These are phyloP conservation scores for Cyberlindnera galapagoensis DNA, from an alignment of 805 yeast genomes.

Conservation along the genomic window DNA sequence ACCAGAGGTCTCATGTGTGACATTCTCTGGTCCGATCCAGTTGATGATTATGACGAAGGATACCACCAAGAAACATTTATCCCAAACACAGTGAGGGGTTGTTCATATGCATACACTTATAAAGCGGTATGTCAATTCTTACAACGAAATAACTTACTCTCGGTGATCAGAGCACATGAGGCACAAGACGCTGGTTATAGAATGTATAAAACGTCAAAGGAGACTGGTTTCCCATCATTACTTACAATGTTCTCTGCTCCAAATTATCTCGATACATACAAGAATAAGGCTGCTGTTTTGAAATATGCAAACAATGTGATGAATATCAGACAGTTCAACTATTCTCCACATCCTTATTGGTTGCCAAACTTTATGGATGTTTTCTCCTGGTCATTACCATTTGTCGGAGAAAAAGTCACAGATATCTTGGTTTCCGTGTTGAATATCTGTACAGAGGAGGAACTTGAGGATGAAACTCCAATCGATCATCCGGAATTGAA, in stretches of 20 bases:
- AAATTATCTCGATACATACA: constrained; percentile 85
- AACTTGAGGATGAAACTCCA: constrained; percentile 69
- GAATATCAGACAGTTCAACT: constrained; percentile 92
- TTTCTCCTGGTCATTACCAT: constrained; percentile 94
- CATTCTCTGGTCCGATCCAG: constrained; percentile 92
- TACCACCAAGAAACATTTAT: constrained; percentile 44
- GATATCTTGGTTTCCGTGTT: constrained; percentile 87
- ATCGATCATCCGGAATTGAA: constrained; percentile 25
- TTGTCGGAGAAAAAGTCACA: constrained; percentile 93
- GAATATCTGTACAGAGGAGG: constrained; percentile 94
- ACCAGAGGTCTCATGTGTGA: constrained; percentile 93
- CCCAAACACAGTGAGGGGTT: constrained; percentile 77
- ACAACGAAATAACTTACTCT: constrained; percentile 67
- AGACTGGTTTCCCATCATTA: constrained; percentile 84
- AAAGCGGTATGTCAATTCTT: constrained; percentile 69
- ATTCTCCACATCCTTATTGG: constrained; percentile 95
- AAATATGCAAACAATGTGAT: constrained; percentile 87
- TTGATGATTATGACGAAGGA: constrained; percentile 77
- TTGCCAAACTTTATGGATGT: constrained; percentile 96
- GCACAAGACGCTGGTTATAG: constrained; percentile 97
- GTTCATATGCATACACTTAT: constrained; percentile 86
- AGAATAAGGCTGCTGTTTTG: constrained; percentile 91
- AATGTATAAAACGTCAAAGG: constrained; percentile 80
- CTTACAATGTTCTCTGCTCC: constrained; percentile 95
- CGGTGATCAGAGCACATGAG: constrained; percentile 93